A percentile compares a stretch with the other conserved stretches of the same genome.
Conservation (phyloP, 768 basidiomycete species). For the Kwoniella europaea region DNA sequence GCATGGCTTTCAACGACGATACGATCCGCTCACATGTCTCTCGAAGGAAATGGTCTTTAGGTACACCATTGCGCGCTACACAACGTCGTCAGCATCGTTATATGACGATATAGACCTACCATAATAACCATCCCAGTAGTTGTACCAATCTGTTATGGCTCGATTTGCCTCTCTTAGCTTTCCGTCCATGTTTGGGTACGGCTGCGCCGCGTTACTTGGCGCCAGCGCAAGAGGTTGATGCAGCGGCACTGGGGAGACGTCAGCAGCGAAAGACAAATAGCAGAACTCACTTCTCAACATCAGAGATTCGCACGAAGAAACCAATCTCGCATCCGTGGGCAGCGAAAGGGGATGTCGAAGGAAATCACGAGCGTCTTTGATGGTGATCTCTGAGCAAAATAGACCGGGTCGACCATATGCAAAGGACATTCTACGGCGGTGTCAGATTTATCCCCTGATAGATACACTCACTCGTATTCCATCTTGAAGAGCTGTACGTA, state of each 20-base stretch:
- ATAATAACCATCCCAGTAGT: slow-evolving; percentile 47
- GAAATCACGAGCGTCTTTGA: slow-evolving; percentile 26
- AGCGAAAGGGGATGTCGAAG: slow-evolving; percentile 33
- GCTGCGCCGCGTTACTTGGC: slow-evolving; percentile 24
- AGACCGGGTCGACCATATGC: slow-evolving; percentile 36
- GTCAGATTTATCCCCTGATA: too few species aligned
- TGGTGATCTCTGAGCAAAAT: slow-evolving; percentile 22
- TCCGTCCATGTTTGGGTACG: slow-evolving; percentile 42
- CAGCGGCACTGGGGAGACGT: slow-evolving; percentile 24
- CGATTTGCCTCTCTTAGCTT: slow-evolving; percentile 30
- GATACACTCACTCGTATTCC: slow-evolving; percentile 43
- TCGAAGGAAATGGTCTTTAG: slow-evolving; percentile 34
- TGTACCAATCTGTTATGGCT: slow-evolving; percentile 34
- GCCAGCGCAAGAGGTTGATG: slow-evolving; percentile 41
- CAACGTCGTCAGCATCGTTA: background rate
- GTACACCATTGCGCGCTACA: slow-evolving; percentile 21
- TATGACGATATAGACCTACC: slow-evolving; percentile 13
- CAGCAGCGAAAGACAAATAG: background rate
- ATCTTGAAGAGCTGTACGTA: slow-evolving; percentile 39
- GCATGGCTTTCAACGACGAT: background rate
- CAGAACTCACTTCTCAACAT: slow-evolving; percentile 27
- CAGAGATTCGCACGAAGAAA: slow-evolving; percentile 36
- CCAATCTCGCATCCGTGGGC: slow-evolving; percentile 38
- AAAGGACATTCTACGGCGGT: slow-evolving; percentile 33
- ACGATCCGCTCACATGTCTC: slow-evolving; percentile 29